These are phyloP conservation scores for Amaranthus tricolor DNA, from an alignment of 179 eudicot species.

Conservation along the genomic window DNA sequence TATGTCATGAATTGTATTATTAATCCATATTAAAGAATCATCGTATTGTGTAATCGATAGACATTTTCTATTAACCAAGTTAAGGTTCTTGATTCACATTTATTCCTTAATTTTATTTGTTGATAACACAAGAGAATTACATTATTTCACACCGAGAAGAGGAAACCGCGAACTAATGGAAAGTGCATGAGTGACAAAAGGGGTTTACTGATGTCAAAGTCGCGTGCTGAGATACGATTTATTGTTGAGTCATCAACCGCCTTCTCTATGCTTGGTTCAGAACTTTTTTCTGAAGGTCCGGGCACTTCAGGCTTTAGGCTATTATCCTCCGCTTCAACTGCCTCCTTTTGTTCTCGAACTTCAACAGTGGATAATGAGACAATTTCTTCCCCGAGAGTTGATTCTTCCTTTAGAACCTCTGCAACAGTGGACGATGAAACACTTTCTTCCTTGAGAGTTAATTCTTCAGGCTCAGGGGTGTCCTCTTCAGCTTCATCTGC, in stretches of 20 bases:
- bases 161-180: conserved; percentile 17
- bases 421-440: no score
- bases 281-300: conserved; percentile 17
- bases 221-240: conserved; percentile 11
- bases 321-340: conserved; percentile 7
- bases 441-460: no score
- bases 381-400: conserved; percentile 18
- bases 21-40: no score
- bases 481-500: no score
- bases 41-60: no score
- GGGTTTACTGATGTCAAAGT: conserved; percentile 16
- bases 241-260: conserved; percentile 2
- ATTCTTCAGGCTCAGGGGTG: no score
- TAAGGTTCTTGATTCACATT: no score
- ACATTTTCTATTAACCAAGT: no score
- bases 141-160: conserved; percentile 2
- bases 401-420: no score
- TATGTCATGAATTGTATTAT: no score
- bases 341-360: conserved; percentile 11
- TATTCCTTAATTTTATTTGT: no score
- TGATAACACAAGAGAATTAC: not conserved
- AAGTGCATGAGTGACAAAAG: conserved; percentile 24
- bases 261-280: conserved; percentile 12
- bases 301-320: conserved; percentile 17
- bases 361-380: conserved; percentile 14